Percentiles rank a stretch among this genome's conserved stretches.
Evolutionary conservation across 805 yeast genomes (phyloP).

Genomic region (Ogataea siamensis): DNA sequence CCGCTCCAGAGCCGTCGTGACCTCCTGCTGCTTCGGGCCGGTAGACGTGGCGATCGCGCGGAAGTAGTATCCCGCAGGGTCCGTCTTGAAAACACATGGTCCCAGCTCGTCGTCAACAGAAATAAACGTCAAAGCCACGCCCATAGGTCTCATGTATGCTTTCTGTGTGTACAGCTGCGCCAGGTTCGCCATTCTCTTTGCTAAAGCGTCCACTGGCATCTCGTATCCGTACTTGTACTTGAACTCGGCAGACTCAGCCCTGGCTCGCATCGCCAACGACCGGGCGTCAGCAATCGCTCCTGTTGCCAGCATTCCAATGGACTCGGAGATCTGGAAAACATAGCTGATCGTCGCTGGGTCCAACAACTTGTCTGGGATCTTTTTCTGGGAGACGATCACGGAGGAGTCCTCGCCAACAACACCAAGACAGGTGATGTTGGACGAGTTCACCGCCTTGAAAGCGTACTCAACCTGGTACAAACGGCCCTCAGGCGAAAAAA

Average conservation of each 20-base stretch:
- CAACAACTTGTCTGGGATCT: constrained; percentile 90
- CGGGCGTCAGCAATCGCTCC: constrained; percentile 97
- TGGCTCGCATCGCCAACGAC: constrained; percentile 83
- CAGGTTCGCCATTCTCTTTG: constrained; percentile 93
- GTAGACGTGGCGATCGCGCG: constrained; percentile 91
- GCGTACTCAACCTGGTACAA: constrained; percentile 97
- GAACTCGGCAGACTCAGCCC: constrained; percentile 95
- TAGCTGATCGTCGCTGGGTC: constrained; percentile 87
- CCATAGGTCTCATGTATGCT: constrained; percentile 98
- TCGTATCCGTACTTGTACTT: constrained; percentile 93
- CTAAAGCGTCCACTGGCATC: constrained; percentile 90
- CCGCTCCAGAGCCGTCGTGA: constrained; percentile 85
- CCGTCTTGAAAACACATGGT: constrained; percentile 87
- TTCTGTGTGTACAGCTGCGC: constrained; percentile 96
- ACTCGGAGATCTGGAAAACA: constrained; percentile 75
- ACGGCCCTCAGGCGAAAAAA: constrained; percentile 98
- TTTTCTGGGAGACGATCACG: constrained; percentile 90
- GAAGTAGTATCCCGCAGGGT: constrained; percentile 95
- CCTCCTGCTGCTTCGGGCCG: constrained; percentile 97
- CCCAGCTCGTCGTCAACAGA: constrained; percentile 88
- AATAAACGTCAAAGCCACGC: constrained; percentile 86
- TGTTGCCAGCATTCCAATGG: constrained; percentile 86
- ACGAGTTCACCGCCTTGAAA: constrained; percentile 90
- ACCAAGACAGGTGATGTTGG: constrained; percentile 87
- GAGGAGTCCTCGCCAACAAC: constrained; percentile 83